Evolutionary conservation across 768 basidiomycete genomes (phyloP).

Genomic region (Agaricus bisporus): DNA sequence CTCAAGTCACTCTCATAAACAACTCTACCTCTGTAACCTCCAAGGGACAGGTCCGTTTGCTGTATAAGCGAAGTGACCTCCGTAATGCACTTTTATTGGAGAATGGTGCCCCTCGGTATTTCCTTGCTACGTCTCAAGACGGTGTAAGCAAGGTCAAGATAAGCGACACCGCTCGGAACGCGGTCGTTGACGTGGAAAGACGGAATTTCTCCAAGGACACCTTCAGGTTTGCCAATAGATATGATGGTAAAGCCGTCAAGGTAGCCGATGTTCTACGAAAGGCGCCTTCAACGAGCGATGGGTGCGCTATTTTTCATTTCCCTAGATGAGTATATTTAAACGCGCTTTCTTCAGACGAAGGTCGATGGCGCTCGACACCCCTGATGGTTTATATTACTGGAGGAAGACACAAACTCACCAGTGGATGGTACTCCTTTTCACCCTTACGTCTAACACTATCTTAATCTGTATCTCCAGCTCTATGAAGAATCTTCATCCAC

Average conservation of each 20-base stretch:
- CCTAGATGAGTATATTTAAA: no score
- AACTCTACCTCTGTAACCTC: neutral
- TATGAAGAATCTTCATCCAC: neutral
- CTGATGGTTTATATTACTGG: conserved; percentile 5
- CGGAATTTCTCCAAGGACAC: neutral
- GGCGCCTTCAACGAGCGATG: neutral
- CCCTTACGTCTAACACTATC: neutral
- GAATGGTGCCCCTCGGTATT: neutral
- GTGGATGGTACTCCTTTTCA: neutral
- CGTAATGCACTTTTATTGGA: neutral
- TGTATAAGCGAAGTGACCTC: conserved; percentile 4
- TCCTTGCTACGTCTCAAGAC: conserved; percentile 1
- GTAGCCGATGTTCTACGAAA: neutral
- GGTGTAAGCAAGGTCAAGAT: conserved; percentile 8
- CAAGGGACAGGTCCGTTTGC: conserved; percentile 3
- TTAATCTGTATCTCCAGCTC: neutral
- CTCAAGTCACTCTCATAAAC: conserved; percentile 9
- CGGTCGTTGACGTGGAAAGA: neutral
- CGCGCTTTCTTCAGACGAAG: neutral
- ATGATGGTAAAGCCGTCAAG: neutral
- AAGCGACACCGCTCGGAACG: neutral
- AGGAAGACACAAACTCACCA: neutral
- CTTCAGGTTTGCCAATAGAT: neutral
- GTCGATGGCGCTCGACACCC: neutral
- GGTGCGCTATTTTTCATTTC: neutral